These are phyloP conservation scores for Talaromyces sp. DNA, from an alignment of 2,329 filamentous ascomycete species.

Conservation along the genomic window DNA sequence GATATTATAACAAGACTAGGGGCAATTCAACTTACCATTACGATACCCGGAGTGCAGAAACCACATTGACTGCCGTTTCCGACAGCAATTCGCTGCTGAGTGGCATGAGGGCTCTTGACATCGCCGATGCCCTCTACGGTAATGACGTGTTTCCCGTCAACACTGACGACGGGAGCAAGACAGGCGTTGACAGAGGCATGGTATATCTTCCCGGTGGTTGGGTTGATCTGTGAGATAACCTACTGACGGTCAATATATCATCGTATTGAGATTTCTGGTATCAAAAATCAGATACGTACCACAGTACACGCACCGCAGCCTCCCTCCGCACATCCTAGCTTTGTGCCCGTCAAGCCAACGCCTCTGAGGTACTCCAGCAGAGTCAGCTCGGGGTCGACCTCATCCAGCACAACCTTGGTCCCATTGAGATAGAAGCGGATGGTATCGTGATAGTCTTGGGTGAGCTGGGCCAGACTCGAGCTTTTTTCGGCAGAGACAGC, in stretches of 20 bases:
- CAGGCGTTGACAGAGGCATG: constrained; percentile 97
- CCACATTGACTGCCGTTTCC: constrained; percentile 90
- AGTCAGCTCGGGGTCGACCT: constrained; percentile 85
- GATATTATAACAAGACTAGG: background rate
- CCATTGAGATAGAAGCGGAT: constrained; percentile 93
- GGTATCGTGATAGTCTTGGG: constrained; percentile 75
- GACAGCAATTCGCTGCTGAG: constrained; percentile 85
- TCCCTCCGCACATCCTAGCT: constrained; percentile 92
- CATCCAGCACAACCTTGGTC: constrained; percentile 77
- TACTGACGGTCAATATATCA: constrained; percentile 19
- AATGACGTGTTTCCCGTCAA: constrained; percentile 97
- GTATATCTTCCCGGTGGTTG: constrained; percentile 85
- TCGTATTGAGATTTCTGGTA: background rate
- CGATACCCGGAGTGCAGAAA: constrained; percentile 95
- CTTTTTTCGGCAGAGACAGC: constrained; percentile 42
- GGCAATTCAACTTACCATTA: constrained; percentile 57
- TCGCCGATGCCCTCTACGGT: constrained; percentile 95
- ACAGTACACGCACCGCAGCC: constrained; percentile 96
- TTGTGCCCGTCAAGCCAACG: constrained; percentile 90
- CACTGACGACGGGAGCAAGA: constrained; percentile 81
- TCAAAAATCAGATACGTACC: constrained; percentile 37
- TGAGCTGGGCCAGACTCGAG: constrained; percentile 55
- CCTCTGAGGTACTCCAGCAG: constrained; percentile 88
- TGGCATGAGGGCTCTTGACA: constrained; percentile 77
- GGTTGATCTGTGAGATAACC: constrained; percentile 87